Evolutionary conservation across 768 basidiomycete genomes (phyloP).

Genomic region (Jaapia argillacea): DNA sequence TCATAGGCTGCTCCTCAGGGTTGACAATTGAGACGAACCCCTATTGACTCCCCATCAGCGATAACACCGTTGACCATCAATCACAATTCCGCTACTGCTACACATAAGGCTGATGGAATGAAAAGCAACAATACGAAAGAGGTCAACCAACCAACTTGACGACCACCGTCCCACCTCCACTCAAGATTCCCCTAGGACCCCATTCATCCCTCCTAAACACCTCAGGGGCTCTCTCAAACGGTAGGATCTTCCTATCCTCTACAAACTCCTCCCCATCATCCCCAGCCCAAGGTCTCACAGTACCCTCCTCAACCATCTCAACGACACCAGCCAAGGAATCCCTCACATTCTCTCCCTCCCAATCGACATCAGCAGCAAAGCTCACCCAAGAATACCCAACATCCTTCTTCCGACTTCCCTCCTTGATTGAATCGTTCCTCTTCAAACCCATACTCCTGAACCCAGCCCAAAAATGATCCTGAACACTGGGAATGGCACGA

Average conservation of each 20-base stretch:
- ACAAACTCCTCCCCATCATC: constrained; percentile 10
- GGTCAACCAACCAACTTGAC: constrained; percentile 22
- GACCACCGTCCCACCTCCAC: constrained; percentile 24
- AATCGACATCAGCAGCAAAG: constrained; percentile 71
- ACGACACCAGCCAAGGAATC: constrained; percentile 34
- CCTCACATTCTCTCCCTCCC: constrained; percentile 69
- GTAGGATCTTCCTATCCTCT: constrained; percentile 12
- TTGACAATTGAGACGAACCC: too few relatives aligned
- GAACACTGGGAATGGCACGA: constrained; percentile 55
- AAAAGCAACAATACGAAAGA: background rate
- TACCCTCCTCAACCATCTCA: constrained; percentile 24
- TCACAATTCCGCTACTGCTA: too few relatives aligned
- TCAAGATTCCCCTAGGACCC: constrained; percentile 16
- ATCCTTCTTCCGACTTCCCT: constrained; percentile 16
- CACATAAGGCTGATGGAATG: too few relatives aligned
- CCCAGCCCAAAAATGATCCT: constrained; percentile 66
- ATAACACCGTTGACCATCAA: too few relatives aligned
- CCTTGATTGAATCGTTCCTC: constrained; percentile 14
- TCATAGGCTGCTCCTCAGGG: too few relatives aligned
- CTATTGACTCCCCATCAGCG: too few relatives aligned
- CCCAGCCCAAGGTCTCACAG: constrained; percentile 17
- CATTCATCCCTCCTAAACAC: too few relatives aligned
- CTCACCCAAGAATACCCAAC: constrained; percentile 69
- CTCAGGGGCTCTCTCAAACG: constrained; percentile 25
- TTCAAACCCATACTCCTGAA: constrained; percentile 40